Base-by-base conservation (phyloP, 352 stramenopile genomes). In the Thraustotheca clavata region DNA sequence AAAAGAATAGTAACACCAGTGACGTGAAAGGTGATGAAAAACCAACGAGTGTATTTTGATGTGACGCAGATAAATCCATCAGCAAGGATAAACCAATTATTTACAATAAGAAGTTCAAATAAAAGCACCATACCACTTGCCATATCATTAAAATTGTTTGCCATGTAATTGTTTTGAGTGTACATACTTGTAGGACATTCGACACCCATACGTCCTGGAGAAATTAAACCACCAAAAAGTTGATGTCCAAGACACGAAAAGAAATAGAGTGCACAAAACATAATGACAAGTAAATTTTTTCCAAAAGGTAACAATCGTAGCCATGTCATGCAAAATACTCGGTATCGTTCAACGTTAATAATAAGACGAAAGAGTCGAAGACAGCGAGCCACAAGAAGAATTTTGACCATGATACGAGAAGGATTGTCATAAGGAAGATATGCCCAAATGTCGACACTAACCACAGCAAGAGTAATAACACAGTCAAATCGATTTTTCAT, bases 401-500 rank as follows among this genome's bases (percentile, higher is more conserved):
- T 3, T 73, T 76, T 27, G 86, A 72, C 76, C 78, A 87, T 34
- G 73, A 65, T 71, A 74, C 83, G 31, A 70, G 67, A 65, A 0
- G 60, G 71, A 9, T 9, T 3, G 38, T 65, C 5, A 46, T 54
- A 32, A 6, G 35, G 32, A 12, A 73, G 50, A 50, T 83, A 77
- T 11, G 87, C 73, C 43, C 75, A 83, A 29, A 84, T 63, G 49
- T 85, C 76, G 1, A 76, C 77, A 16, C 75, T 67, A 27, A 85
- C 67, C 48, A 83, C 85, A n/a, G 77, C 62, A 18, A 86, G 46
- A 2, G 80, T 89, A 32, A 95, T 83, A 34, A 90, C 60, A 50
- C 78, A 88, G 60, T 95, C 86, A 63, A 94, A 95, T n/a, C 88
- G 62, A 62, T 95, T 95, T 61, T 88, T 90, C 18, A 70, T 31